These are phyloP conservation scores for Paraphoma chrysanthemicola DNA, from an alignment of 2,329 filamentous ascomycete species.

Conservation along the genomic window DNA sequence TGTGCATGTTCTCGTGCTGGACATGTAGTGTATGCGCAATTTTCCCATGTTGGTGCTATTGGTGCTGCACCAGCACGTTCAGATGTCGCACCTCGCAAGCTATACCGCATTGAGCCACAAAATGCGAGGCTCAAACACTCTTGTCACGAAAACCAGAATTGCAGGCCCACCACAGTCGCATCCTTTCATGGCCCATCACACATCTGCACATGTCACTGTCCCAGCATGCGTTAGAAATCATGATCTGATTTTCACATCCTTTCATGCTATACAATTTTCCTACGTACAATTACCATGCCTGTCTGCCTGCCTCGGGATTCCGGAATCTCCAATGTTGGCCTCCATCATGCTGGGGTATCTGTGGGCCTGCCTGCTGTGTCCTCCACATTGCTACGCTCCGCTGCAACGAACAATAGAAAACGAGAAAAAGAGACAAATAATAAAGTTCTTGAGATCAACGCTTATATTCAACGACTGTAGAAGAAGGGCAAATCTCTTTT, in stretches of 20 bases:
- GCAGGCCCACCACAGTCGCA: background rate
- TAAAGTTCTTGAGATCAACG: conserved; percentile 36
- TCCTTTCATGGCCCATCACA: background rate
- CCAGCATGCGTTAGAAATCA: conserved; percentile 5
- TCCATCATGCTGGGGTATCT: conserved; percentile 17
- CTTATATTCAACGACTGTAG: conserved; percentile 47
- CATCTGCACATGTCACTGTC: background rate
- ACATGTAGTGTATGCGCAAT: background rate
- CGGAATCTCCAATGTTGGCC: conserved; percentile 14
- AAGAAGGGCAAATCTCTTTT: conserved; percentile 31
- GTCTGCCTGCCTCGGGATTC: conserved; percentile 5
- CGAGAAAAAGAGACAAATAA: conserved; percentile 18
- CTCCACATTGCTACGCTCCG: background rate
- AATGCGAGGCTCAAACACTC: conserved; percentile 20
- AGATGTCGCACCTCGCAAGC: background rate
- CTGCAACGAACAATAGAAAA: conserved; percentile 11
- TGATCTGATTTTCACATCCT: conserved; percentile 5
- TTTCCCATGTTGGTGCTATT: background rate
- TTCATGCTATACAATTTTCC: conserved; percentile 19
- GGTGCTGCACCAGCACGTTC: no score
- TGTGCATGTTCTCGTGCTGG: background rate
- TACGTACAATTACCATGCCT: conserved; percentile 14
- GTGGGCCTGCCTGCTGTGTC: conserved; percentile 4
- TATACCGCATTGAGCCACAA: conserved; percentile 11
- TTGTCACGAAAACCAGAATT: conserved; percentile 3